Evolutionary conservation across 805 yeast genomes (phyloP).

Genomic region (baker's yeast (Saccharomyces cerevisiae)): DNA sequence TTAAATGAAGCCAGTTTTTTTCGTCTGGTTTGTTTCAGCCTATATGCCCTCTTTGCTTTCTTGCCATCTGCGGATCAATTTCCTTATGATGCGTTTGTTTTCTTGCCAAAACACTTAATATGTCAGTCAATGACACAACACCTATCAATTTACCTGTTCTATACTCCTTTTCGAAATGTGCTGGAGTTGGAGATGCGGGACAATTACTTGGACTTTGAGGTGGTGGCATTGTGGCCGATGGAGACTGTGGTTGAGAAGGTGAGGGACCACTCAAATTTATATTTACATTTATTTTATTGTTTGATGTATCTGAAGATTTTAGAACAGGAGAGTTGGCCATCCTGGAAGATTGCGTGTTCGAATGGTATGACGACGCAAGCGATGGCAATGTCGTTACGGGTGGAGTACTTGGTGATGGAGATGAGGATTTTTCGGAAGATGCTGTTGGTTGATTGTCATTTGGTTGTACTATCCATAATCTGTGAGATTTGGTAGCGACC

Average conservation of each 20-base stretch:
- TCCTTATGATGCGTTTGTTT: constrained; percentile 50
- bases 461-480: constrained; percentile 72
- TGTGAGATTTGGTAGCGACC: constrained; percentile 92
- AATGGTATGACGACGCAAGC: not conserved
- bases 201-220: constrained; percentile 19
- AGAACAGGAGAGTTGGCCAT: not conserved
- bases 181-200: constrained; percentile 13
- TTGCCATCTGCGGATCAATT: constrained; percentile 79
- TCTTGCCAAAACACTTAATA: constrained; percentile 72
- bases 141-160: constrained; percentile 78
- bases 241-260: not conserved
- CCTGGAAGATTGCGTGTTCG: not conserved
- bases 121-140: constrained; percentile 84
- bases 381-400: not conserved
- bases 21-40: not conserved
- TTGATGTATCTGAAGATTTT: not conserved
- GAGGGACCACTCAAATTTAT: not conserved
- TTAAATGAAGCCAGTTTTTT: not conserved
- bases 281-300: not conserved
- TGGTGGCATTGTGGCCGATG: not conserved
- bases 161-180: constrained; percentile 35
- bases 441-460: not conserved
- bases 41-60: constrained; percentile 73
- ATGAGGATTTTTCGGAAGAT: not conserved
- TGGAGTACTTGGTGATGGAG: constrained; percentile 1